Percentiles rank a stretch among this genome's conserved stretches.
Evolutionary conservation across 2,329 filamentous ascomycete genomes (phyloP).

Genomic region (Trichoderma sp.): DNA sequence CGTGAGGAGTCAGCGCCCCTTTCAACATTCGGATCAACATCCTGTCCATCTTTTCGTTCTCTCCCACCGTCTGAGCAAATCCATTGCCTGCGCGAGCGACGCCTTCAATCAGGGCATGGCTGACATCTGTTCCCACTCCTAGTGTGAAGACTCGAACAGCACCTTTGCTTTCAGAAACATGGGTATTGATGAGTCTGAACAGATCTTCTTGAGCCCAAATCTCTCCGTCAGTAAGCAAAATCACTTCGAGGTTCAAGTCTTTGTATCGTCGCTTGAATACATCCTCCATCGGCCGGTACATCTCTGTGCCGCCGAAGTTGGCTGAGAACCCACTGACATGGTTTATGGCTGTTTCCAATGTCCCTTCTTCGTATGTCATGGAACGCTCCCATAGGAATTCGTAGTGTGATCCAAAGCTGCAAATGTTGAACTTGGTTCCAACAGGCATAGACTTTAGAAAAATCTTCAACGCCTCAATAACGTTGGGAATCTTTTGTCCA

Average conservation of each 20-base stretch:
- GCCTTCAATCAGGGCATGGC: constrained; percentile 54
- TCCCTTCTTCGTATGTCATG: constrained; percentile 44
- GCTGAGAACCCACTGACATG: constrained; percentile 45
- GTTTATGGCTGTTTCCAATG: constrained; percentile 41
- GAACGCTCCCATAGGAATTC: constrained; percentile 50
- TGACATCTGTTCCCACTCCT: constrained; percentile 52
- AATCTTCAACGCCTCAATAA: constrained; percentile 56
- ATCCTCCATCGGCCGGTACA: constrained; percentile 45
- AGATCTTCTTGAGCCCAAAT: constrained; percentile 48
- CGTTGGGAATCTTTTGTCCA: constrained; percentile 48
- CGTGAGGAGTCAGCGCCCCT: constrained; percentile 64
- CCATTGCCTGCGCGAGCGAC: constrained; percentile 54
- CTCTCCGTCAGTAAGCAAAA: constrained; percentile 57
- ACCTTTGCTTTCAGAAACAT: constrained; percentile 40
- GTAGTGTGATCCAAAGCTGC: constrained; percentile 57
- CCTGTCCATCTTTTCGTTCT: constrained; percentile 63
- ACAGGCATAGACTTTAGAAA: constrained; percentile 66
- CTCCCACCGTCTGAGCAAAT: constrained; percentile 60
- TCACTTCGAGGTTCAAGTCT: constrained; percentile 52
- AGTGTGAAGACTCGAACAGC: constrained; percentile 53
- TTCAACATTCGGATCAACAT: constrained; percentile 75
- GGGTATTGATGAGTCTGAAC: constrained; percentile 45
- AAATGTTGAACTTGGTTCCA: constrained; percentile 67
- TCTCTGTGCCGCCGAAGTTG: constrained; percentile 55
- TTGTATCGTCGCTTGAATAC: constrained; percentile 43